These are phyloP conservation scores for Lasiosphaeria ovina DNA, from an alignment of 495 filamentous ascomycete species.

Conservation along the genomic window DNA sequence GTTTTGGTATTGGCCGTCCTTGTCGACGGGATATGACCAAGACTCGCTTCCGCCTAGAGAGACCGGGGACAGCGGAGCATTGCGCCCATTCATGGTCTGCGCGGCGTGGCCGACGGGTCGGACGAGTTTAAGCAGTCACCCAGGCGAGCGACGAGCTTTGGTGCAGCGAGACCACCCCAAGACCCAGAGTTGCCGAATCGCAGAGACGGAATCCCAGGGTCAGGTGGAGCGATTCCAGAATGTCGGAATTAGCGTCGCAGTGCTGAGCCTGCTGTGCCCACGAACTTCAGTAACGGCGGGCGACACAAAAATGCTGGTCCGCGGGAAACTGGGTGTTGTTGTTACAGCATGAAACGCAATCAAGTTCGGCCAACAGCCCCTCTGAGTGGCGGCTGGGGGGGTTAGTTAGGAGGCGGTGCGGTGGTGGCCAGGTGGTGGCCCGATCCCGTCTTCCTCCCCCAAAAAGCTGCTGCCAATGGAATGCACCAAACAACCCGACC, in stretches of 20 bases:
- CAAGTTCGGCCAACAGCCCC: conserved; percentile 11
- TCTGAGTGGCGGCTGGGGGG: conserved; percentile 4
- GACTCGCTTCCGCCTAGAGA: conserved; percentile 79
- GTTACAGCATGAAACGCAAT: conserved; percentile 31
- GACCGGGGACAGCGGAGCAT: conserved; percentile 76
- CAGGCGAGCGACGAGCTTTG: conserved; percentile 15
- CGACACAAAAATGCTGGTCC: neutral
- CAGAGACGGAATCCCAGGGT: neutral
- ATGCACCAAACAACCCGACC: neutral
- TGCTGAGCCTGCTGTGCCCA: conserved; percentile 12
- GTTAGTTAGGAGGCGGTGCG: neutral
- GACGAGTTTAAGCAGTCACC: conserved; percentile 18
- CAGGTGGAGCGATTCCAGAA: conserved; percentile 5
- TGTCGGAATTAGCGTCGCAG: conserved; percentile 3
- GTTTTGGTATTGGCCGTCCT: conserved; percentile 53
- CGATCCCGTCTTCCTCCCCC: neutral
- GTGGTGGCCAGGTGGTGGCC: neutral
- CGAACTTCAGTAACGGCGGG: neutral
- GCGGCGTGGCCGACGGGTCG: conserved; percentile 14
- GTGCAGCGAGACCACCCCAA: neutral
- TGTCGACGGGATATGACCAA: conserved; percentile 66
- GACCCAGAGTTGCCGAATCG: conserved; percentile 1
- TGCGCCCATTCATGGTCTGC: conserved; percentile 49
- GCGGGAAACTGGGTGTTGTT: neutral
- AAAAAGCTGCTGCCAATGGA: neutral